Evolutionary conservation across 2,329 filamentous ascomycete genomes (phyloP).

Genomic region (Xylariaceae sp.): DNA sequence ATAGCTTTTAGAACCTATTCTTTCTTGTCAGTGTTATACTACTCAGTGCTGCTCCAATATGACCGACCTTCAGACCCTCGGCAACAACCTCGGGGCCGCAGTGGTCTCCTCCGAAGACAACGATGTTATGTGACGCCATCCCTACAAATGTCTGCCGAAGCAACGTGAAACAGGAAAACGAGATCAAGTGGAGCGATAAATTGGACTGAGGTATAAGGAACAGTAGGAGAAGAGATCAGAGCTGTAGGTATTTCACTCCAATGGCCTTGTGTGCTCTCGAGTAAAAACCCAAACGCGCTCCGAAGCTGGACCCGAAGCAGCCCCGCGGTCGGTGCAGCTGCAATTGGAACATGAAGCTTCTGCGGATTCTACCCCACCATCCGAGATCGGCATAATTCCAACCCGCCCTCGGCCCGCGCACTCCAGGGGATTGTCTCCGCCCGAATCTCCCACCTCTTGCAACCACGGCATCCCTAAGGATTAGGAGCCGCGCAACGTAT

Average conservation of each 20-base stretch:
- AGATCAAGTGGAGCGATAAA: background rate
- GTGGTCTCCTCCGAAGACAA: constrained; percentile 81
- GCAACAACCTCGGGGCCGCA: constrained; percentile 83
- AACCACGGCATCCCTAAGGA: too few species aligned
- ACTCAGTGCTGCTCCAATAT: background rate
- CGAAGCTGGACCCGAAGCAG: constrained; percentile 12
- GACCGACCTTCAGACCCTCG: constrained; percentile 76
- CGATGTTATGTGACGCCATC: constrained; percentile 74
- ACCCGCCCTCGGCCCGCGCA: too few species aligned
- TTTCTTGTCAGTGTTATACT: background rate
- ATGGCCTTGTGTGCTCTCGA: background rate
- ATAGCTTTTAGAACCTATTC: constrained; percentile 73
- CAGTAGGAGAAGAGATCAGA: background rate
- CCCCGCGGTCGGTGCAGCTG: constrained; percentile 9
- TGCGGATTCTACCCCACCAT: constrained; percentile 20
- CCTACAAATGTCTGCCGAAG: too few species aligned
- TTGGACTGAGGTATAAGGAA: background rate
- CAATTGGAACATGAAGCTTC: constrained; percentile 4
- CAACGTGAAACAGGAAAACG: too few species aligned
- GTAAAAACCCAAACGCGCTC: background rate
- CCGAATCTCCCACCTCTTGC: too few species aligned
- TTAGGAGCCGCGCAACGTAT: too few species aligned
- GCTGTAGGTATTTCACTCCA: background rate
- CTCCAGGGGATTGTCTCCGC: too few species aligned
- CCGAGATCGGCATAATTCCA: constrained; percentile 19